phyloP scores from a whole-genome alignment of 805 yeast species.

The Ogataea degrootiae region DNA sequence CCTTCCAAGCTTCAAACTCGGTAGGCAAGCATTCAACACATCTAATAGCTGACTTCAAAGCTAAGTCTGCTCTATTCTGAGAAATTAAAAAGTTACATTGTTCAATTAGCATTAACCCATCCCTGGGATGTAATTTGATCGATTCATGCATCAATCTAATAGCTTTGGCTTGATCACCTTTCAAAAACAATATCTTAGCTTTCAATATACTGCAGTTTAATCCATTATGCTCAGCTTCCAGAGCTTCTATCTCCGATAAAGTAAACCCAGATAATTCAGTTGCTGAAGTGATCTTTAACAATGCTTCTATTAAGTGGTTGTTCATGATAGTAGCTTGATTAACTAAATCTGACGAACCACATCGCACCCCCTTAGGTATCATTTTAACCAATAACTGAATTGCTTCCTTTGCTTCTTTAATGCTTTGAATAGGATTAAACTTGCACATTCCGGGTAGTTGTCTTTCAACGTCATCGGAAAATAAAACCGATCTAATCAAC shows the following conservation, averaged over 20 bases:
- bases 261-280: slow-evolving; percentile 37
- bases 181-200: slow-evolving; percentile 35
- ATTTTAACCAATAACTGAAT: slow-evolving; percentile 35
- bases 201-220: slow-evolving; percentile 32
- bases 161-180: slow-evolving; percentile 45
- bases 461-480: slow-evolving; percentile 48
- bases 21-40: slow-evolving; percentile 69
- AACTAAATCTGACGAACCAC: slow-evolving; percentile 37
- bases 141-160: slow-evolving; percentile 38
- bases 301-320: slow-evolving; percentile 51
- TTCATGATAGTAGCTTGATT: slow-evolving; percentile 35
- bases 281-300: slow-evolving; percentile 36
- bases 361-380: slow-evolving; percentile 42
- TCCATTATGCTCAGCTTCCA: slow-evolving; percentile 10
- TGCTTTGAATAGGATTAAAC: slow-evolving; percentile 37
- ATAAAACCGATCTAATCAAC: slow-evolving; percentile 49
- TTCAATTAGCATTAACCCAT: slow-evolving; percentile 51
- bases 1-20: slow-evolving; percentile 71
- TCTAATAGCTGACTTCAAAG: slow-evolving; percentile 52
- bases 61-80: slow-evolving; percentile 50
- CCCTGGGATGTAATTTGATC: slow-evolving; percentile 42
- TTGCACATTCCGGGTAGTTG: slow-evolving; percentile 57
- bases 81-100: slow-evolving; percentile 62
- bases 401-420: slow-evolving; percentile 32
- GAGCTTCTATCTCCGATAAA: slow-evolving; percentile 31